Percentiles rank a stretch among this genome's conserved stretches.
Evolutionary conservation across 2,329 filamentous ascomycete species (phyloP).

Genomic region (Scedosporium aurantiacum): DNA sequence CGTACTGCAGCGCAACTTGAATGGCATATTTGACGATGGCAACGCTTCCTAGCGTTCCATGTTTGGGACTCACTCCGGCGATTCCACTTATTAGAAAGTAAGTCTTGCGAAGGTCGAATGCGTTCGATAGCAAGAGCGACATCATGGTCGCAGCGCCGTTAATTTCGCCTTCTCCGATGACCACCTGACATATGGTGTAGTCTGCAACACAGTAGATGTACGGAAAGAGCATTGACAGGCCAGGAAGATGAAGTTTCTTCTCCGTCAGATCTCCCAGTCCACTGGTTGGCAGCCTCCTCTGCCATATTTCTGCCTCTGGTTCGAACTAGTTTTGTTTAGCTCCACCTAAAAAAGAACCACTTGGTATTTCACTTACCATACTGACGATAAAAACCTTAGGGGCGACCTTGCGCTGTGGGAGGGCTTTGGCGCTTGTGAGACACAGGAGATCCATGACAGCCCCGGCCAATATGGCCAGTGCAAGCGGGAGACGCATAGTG

Average conservation of each 20-base stretch:
- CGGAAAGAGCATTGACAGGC: slow-evolving; percentile 55
- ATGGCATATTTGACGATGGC: slow-evolving; percentile 59
- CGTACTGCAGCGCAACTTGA: slow-evolving; percentile 66
- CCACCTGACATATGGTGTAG: slow-evolving; percentile 55
- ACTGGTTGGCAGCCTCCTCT: slow-evolving; percentile 33
- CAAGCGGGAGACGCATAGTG: neutral
- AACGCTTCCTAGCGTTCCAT: slow-evolving; percentile 54
- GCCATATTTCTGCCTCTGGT: slow-evolving; percentile 53
- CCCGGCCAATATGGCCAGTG: neutral
- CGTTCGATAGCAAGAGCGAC: slow-evolving; percentile 47
- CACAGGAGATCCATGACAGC: neutral
- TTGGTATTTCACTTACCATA: slow-evolving; percentile 33
- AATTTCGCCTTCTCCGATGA: slow-evolving; percentile 60
- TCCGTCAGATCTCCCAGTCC: slow-evolving; percentile 44
- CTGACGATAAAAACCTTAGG: slow-evolving; percentile 54
- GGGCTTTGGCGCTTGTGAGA: neutral
- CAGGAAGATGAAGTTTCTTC: slow-evolving; percentile 46
- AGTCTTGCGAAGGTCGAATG: slow-evolving; percentile 53
- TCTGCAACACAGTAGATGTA: slow-evolving; percentile 51
- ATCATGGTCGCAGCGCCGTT: slow-evolving; percentile 60
- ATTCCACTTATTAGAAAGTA: slow-evolving; percentile 67
- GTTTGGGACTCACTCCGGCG: slow-evolving; percentile 60
- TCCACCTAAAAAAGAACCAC: neutral
- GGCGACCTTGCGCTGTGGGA: slow-evolving; percentile 20
- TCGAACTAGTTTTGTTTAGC: slow-evolving; percentile 35